Base-by-base conservation (phyloP, 768 basidiomycete species). In the Multifurca ochricompacta region DNA sequence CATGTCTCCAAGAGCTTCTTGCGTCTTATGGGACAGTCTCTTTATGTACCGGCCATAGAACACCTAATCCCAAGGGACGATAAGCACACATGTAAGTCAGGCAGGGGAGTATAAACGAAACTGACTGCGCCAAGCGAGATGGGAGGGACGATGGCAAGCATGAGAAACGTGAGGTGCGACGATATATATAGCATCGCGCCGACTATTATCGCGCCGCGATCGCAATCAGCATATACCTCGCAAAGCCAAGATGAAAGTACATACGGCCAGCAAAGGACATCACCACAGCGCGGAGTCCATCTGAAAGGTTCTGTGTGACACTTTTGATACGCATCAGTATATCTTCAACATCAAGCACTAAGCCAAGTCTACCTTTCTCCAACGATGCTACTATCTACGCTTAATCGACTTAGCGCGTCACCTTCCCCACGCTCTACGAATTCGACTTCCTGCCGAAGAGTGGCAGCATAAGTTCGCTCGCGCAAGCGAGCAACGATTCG, bases 41-140 rank as follows among this genome's bases (percentile, higher is more conserved):
- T 93, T 91, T 50, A 99, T 72, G 70, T 97, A 99, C 11, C 93
- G 82, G 59, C 95, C 94, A 63, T 99, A 99, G 67, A 92, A 88
- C 11, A 97, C 90, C 88, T 95, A 58, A 48, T 53, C 62, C 64
- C 55, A 53, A 53, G 11, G 41, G 43, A 31, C 46, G 50, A 46
- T 37, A 60, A 14, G 67, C 59, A 10, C 14, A 18, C 10, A 43
- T 16, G 48, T 34, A n/a, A 1, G 30, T 11, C n/a, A 62, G 56
- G 14, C 53, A 34, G n/a, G 14, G 6, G 50, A 55, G 41, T 60
- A 53, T 53, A 40, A 56, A 71, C 75, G 66, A 65, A 21, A 72
- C 77, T 36, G 71, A 94, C 80, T 63, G 92, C 85, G 61, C 89
- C 89, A 50, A 92, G 74, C 21, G 89, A 90, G 4, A 92, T 81